Evolutionary conservation across 2,329 filamentous ascomycete genomes (phyloP), one percentile per base, ranked within the genome.

Genomic region (Cercospora citrullina): DNA sequence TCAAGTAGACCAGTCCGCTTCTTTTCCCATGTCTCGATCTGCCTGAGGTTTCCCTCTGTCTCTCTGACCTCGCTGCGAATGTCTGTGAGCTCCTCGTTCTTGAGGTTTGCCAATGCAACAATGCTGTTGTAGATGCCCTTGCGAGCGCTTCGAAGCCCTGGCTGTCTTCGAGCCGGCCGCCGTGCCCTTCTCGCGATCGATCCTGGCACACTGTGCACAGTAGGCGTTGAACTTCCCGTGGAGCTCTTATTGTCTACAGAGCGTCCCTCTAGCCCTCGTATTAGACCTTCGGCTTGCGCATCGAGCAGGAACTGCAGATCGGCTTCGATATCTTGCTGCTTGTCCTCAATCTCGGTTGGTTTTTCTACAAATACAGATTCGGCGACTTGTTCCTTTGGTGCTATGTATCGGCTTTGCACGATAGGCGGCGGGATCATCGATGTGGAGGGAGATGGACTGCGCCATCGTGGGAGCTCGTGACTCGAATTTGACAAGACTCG

Each of bases 41-140:
- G 86, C 1, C 83, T 80, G 0, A 93, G 79, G 0, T 87, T 87
- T 3, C 82, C 79, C 67, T 87, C 85, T 14, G 90, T 84, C 64
- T 86, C 81, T 3, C 81, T 79, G 39, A 91, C 77, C 2, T 89
- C 87, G 1, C 82, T 80, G 3, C 85, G 83, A 0, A 93, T 80
- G 26, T 88, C 81, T 0, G 84, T 82, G n/a, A 88, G 82, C 79
- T 93, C 90, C 66, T 93, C 90, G 3, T 82, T 81, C 75, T 92
- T 92, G 28, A 94, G 80, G 8, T 85, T 84, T 0, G 87, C 87
- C 5, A 94, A 80, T 63, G 88, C 86, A 3, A 84, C 81, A 77
- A 94, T 90, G 60, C 87, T 85, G 60, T 83, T 84, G 16, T 86
- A 84, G 7, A 94, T 84, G 0, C 88, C 89, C 30, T 84, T 83